These are phyloP conservation scores for Calonectria hongkongensis DNA, from an alignment of 2,329 filamentous ascomycete genomes.

Conservation along the genomic window DNA sequence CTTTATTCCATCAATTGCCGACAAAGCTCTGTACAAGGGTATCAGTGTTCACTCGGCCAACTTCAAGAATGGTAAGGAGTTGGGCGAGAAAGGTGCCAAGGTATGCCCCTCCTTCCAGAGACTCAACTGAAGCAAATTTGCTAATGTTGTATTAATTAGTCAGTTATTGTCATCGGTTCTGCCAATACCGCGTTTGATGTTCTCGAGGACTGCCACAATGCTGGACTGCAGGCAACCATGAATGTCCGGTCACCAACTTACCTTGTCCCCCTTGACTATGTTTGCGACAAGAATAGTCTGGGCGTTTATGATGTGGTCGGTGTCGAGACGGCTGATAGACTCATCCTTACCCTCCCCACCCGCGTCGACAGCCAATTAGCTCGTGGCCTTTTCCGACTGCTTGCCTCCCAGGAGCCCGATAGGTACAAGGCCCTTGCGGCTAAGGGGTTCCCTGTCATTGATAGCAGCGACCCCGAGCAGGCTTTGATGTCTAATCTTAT, in stretches of 20 bases:
- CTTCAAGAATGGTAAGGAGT: constrained; percentile 28
- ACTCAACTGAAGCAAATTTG: no score
- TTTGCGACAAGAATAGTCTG: constrained; percentile 35
- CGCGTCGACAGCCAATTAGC: constrained; percentile 34
- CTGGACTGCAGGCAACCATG: constrained; percentile 30
- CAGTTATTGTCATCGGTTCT: constrained; percentile 41
- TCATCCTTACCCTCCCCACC: constrained; percentile 36
- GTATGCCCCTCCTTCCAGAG: background rate
- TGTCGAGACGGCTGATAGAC: constrained; percentile 32
- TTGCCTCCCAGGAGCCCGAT: constrained; percentile 40
- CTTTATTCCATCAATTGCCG: constrained; percentile 13
- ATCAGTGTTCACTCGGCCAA: constrained; percentile 38
- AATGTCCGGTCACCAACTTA: constrained; percentile 45
- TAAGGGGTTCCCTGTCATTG: constrained; percentile 34
- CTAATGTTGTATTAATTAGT: constrained; percentile 33
- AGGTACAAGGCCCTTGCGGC: constrained; percentile 34
- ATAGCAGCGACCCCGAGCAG: constrained; percentile 24
- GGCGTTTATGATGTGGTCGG: constrained; percentile 35
- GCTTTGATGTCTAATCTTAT: constrained; percentile 38
- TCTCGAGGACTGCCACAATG: constrained; percentile 38
- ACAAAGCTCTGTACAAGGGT: constrained; percentile 34
- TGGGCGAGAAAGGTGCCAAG: constrained; percentile 34
- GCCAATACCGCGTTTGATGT: constrained; percentile 46
- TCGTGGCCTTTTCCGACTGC: constrained; percentile 24
- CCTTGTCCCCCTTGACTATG: constrained; percentile 39